Evolutionary conservation across 129 eudicot species (phyloP).

Genomic region (Flaveria brownii): DNA sequence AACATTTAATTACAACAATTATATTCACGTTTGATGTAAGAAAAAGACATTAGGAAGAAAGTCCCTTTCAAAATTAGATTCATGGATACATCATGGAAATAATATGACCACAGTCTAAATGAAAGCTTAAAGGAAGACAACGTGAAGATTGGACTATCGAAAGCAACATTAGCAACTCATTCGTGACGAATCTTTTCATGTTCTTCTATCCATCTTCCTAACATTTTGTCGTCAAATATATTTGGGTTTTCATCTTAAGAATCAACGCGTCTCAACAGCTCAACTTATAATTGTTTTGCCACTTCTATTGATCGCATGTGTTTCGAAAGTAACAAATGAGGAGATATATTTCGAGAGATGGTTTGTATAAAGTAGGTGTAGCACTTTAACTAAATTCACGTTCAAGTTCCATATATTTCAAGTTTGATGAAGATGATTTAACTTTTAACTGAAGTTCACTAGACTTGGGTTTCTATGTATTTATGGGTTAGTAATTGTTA

Average conservation of each 20-base stretch:
- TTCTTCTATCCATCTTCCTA: not conserved
- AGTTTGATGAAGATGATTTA: too few relatives aligned
- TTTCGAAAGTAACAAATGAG: too few relatives aligned
- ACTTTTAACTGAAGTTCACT: too few relatives aligned
- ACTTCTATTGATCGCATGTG: too few relatives aligned
- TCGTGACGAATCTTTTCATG: conserved; percentile 2
- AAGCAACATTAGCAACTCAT: conserved; percentile 19
- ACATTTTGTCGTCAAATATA: not conserved
- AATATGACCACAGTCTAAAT: not conserved
- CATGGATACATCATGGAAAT: conserved; percentile 23
- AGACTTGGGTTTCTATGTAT: too few relatives aligned
- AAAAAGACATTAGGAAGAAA: conserved; percentile 10
- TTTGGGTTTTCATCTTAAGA: too few relatives aligned
- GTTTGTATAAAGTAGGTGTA: not conserved
- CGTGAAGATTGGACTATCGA: conserved; percentile 15
- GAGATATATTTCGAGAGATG: too few relatives aligned
- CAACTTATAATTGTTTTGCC: too few relatives aligned
- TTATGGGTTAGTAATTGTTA: too few relatives aligned
- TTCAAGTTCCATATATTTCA: too few relatives aligned
- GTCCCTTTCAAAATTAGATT: conserved; percentile 32
- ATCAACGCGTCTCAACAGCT: not conserved
- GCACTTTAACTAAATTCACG: not conserved
- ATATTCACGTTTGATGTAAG: not conserved
- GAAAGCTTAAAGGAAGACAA: conserved; percentile 8
- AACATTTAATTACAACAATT: not conserved